Conservation (phyloP, 176 grass and related monocot genomes). For the Lolium rigidum region DNA sequence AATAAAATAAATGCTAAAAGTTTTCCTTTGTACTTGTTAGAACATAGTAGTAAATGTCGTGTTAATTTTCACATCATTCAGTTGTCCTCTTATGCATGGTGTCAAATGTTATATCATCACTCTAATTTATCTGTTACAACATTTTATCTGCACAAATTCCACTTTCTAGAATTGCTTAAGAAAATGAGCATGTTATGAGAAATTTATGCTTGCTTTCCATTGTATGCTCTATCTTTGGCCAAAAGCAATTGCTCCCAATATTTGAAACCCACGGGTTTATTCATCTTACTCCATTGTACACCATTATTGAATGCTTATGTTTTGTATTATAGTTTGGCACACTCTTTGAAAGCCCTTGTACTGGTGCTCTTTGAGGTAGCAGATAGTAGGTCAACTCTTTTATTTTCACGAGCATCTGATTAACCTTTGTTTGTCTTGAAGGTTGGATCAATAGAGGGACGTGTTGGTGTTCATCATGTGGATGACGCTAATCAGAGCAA, state of each 20-base stretch:
- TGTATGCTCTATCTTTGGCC: conserved; percentile 1
- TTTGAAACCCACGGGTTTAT: background rate
- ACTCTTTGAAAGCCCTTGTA: conserved; percentile 16
- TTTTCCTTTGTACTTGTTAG: background rate
- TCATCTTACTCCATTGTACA: background rate
- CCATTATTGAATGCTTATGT: conserved; percentile 7
- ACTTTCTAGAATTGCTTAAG: conserved; percentile 27
- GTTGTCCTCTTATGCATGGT: background rate
- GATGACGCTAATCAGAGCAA: conserved; percentile 87
- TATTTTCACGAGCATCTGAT: conserved; percentile 10
- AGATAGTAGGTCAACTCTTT: conserved; percentile 1
- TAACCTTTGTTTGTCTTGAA: conserved; percentile 49
- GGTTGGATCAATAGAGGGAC: conserved; percentile 94
- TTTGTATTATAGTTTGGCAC: conserved; percentile 11
- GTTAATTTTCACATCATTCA: conserved; percentile 20
- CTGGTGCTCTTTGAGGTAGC: conserved; percentile 7
- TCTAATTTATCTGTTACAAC: background rate
- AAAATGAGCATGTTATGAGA: conserved; percentile 10
- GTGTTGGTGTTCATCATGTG: conserved; percentile 92
- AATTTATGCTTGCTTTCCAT: conserved; percentile 13
- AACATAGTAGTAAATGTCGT: conserved; percentile 4
- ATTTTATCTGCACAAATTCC: background rate
- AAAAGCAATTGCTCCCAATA: background rate
- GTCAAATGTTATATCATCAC: background rate
- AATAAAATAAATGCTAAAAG: background rate